Evolutionary conservation across 768 basidiomycete species (phyloP).

Genomic region (Hysterangium stoloniferum): DNA sequence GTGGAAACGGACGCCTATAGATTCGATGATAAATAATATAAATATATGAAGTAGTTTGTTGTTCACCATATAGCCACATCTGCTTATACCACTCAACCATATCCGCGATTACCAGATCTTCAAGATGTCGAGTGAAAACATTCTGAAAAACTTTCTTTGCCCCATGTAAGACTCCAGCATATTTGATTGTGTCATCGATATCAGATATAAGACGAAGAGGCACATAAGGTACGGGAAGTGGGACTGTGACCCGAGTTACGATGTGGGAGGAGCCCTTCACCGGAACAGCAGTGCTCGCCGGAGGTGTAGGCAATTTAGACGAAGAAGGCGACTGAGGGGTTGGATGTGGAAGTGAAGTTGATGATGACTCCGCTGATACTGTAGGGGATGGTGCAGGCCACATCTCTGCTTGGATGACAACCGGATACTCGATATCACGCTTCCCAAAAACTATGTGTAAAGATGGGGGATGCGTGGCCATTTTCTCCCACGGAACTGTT

Average conservation of each 20-base stretch:
- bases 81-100: slow-evolving; percentile 73
- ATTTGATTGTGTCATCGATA: slow-evolving; percentile 89
- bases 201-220: slow-evolving; percentile 82
- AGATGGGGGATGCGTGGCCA: slow-evolving; percentile 54
- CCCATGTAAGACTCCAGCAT: slow-evolving; percentile 69
- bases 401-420: slow-evolving; percentile 49
- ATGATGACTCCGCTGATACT: not conserved
- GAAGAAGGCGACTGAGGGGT: not conserved
- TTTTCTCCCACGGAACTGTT: slow-evolving; percentile 56
- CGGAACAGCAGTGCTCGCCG: not conserved
- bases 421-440: slow-evolving; percentile 39
- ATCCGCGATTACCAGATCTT: slow-evolving; percentile 71
- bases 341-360: not conserved
- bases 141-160: slow-evolving; percentile 80
- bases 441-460: slow-evolving; percentile 53
- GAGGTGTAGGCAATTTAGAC: not conserved
- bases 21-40: slow-evolving; percentile 16
- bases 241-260: not conserved
- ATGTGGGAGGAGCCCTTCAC: not conserved
- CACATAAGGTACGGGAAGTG: slow-evolving; percentile 42
- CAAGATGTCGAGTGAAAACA: slow-evolving; percentile 81
- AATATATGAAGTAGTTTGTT: slow-evolving; percentile 85
- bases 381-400: slow-evolving; percentile 20
- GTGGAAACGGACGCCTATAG: slow-evolving; percentile 67
- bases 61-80: slow-evolving; percentile 63